Conservation (phyloP, 2,329 filamentous ascomycete species). For the Tricladium varicosporioides region DNA sequence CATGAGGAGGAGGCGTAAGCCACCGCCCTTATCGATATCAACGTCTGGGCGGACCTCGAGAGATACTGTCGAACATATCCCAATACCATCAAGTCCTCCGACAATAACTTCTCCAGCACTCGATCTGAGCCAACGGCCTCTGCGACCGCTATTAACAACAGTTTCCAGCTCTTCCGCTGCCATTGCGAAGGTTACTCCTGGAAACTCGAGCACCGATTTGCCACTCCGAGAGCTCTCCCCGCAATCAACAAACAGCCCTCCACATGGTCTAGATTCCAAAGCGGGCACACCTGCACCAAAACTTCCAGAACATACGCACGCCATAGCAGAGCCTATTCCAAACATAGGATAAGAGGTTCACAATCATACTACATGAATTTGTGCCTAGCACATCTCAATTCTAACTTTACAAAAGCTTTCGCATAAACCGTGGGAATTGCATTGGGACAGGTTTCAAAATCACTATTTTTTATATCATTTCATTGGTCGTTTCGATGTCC, state of each 20-base stretch:
- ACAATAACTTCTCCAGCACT: neutral
- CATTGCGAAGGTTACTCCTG: conserved; percentile 6
- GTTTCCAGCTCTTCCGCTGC: conserved; percentile 27
- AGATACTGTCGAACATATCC: conserved; percentile 27
- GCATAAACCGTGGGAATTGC: neutral
- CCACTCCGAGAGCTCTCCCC: conserved; percentile 18
- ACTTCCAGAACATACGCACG: conserved; percentile 4
- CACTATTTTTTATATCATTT: conserved; percentile 7
- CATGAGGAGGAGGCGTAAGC: conserved; percentile 24
- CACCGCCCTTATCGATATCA: conserved; percentile 25
- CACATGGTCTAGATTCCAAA: conserved; percentile 8
- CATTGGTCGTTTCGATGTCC: conserved; percentile 2
- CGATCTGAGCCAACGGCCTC: conserved; percentile 21
- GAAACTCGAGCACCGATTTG: conserved; percentile 2
- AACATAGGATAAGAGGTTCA: neutral
- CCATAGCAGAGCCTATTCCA: neutral
- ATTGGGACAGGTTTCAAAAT: neutral
- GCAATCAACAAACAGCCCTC: conserved; percentile 17
- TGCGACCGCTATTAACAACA: conserved; percentile 22
- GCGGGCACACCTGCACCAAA: conserved; percentile 16
- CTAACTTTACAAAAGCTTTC: neutral
- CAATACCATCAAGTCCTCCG: conserved; percentile 17
- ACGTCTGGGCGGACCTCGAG: conserved; percentile 15
- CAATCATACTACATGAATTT: neutral
- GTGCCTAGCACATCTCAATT: neutral